phyloP scores from a whole-genome alignment of 2,329 filamentous ascomycete species.

The Orbilia oligospora region DNA sequence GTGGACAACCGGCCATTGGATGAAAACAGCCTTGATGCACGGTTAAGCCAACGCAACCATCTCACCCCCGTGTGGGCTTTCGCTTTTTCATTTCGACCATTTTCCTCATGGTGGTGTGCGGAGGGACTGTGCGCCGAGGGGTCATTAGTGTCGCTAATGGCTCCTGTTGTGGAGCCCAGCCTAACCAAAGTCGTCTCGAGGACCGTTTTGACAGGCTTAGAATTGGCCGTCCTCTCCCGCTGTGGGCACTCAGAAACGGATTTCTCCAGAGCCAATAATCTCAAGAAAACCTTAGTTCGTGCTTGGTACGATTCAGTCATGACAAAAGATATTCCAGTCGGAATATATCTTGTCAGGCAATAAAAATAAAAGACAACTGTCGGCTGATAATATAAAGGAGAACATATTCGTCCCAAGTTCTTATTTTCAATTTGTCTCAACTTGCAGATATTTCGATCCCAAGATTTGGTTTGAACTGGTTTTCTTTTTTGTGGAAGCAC shows the following conservation, averaged over 20 bases:
- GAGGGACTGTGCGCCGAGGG: constrained; percentile 28
- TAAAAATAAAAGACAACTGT: neutral
- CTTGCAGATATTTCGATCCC: constrained; percentile 31
- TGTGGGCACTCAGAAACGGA: constrained; percentile 24
- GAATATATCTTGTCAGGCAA: constrained; percentile 22
- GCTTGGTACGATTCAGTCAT: neutral
- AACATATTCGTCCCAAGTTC: constrained; percentile 1
- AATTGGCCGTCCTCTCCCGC: constrained; percentile 31
- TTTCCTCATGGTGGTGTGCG: constrained; percentile 30
- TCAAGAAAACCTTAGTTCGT: neutral
- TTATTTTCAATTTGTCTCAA: neutral
- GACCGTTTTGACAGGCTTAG: constrained; percentile 35
- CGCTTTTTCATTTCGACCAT: constrained; percentile 7
- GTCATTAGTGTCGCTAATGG: constrained; percentile 21
- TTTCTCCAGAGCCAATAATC: constrained; percentile 5
- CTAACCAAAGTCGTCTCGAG: constrained; percentile 45
- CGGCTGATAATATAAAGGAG: constrained; percentile 47
- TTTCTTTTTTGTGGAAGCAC: neutral
- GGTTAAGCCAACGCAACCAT: constrained; percentile 21
- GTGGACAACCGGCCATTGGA: constrained; percentile 18
- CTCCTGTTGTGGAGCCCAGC: constrained; percentile 26
- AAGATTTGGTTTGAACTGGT: constrained; percentile 17
- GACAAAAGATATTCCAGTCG: constrained; percentile 3
- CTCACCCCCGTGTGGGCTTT: neutral
- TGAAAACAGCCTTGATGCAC: constrained; percentile 16